Base-by-base conservation (phyloP, 2,329 filamentous ascomycete genomes). In the Ilyonectria destructans region DNA sequence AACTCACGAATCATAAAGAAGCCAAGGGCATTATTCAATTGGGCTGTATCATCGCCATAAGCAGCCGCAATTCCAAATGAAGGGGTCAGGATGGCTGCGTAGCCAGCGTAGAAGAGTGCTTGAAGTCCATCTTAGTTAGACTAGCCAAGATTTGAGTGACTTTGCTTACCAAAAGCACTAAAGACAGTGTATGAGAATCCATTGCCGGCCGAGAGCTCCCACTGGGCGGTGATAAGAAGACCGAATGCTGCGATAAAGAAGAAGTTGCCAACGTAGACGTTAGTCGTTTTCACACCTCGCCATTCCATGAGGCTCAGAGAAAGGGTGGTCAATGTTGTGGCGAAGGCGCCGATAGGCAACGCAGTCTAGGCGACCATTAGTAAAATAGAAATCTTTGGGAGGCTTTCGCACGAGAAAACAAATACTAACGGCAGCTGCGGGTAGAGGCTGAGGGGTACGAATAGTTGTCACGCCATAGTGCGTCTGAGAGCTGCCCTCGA, bases 281-380 rank as follows among this genome's bases (percentile, higher is more conserved):
- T 78, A 65, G 78, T 76, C 4, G 59, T 71, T 13, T 68, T 49
- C 2, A 78, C 77, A 4, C 72, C 77, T 6, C 76, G 74, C 54
- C 77, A 74, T 6, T 73, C 73, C 76, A 78, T 78, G 75, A 78
- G 75, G 2, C 73, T 67, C 13, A 78, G 51, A 8, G 76, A 78
- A 2, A 78, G 46, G 7, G 69, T 74, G 3, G 77, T 61, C 0
- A 78, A 62, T 0, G 77, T 77, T 4, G 76, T 77, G 1, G 77
- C 77, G 29, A 78, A 78, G 1, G 72, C 75, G 3, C 75, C 77
- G 75, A 78, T 78, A 2, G 77, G 77, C 2, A 77, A 51, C 13
- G 76, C 70, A 10, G 71, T 65, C 73, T 75, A 26, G 23, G 21
- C 10, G 6, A 9, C 4, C 23, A 9, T 48, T 26, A 48, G 10